Evolutionary conservation across 2,329 filamentous ascomycete genomes (phyloP), one percentile per base, ranked within the genome.

Genomic region (Colletotrichum melonis): DNA sequence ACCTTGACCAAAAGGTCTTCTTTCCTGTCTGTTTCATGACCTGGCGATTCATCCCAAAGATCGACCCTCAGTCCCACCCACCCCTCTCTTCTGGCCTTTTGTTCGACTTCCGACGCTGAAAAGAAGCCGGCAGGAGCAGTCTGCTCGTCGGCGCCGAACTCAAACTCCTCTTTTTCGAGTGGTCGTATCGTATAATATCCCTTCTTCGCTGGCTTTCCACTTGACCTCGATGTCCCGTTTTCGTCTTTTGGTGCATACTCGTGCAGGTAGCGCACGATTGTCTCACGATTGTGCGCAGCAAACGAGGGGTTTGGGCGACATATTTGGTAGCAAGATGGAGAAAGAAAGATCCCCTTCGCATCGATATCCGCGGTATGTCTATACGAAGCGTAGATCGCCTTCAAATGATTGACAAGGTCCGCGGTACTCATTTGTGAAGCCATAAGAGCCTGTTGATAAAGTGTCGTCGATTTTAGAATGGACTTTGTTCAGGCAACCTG

Each of bases 21-120:
- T 3, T 62, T 73, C 14, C 26, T 26, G 4, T 52, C 66, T 14
- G 49, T 38, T 5, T 5, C 14, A n/a, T 26, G 38, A 9, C 35
- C 56, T 5, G 22, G 46, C 4, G 56, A 63, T 3, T 78, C 78
- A 26, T 75, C 74, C 80, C 79, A 80, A 35, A 80, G 58, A 56
- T 80, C 78, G 3, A 80, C 78, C 46, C 78, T 76, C 76, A 79
- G 75, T 4, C 79, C 80, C 1, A 74, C 70, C 80, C 79, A 81
- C 4, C 70, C 74, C 35, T 78, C 76, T 2, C 9, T 12, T 8
- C 54, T 52, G 1, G 78, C 76, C 59, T 56, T 74, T 1, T 35
- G 9, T 46, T 72, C 74, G n/a, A 78, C 49, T n/a, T 76, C 62
- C 0, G 63, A 52, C 0, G 69, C 56, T 2, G 69, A 71, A 3